Conservation (phyloP, 2,329 filamentous ascomycete genomes). For the Neofusicoccum ribis region DNA sequence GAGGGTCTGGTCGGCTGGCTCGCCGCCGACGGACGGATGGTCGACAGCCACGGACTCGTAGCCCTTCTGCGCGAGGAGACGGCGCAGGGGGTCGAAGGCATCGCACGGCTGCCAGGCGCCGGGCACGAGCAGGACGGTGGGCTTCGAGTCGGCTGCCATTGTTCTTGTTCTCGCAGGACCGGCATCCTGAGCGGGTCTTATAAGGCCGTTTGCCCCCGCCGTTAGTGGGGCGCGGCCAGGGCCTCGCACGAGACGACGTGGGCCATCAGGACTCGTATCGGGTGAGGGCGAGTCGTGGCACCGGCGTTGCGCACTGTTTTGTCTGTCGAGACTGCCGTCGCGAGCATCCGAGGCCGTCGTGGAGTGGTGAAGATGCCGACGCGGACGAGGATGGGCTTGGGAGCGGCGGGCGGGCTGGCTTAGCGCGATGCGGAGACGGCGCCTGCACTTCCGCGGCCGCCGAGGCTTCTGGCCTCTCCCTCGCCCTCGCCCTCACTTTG, state of each 20-base stretch:
- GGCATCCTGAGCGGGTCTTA: background rate
- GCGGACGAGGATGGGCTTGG: background rate
- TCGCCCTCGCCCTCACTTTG: too few relatives aligned
- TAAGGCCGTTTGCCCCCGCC: too few relatives aligned
- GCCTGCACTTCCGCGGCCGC: background rate
- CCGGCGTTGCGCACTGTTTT: background rate
- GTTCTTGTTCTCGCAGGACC: background rate
- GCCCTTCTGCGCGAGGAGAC: background rate
- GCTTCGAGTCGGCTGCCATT: background rate
- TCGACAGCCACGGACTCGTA: slow-evolving; percentile 12
- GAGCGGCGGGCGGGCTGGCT: background rate
- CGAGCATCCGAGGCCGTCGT: background rate
- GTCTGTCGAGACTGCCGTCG: background rate
- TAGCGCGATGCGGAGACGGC: background rate
- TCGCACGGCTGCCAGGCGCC: slow-evolving; percentile 12
- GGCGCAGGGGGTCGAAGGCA: slow-evolving; percentile 8
- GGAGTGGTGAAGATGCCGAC: background rate
- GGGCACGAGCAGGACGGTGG: slow-evolving; percentile 8
- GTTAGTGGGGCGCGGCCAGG: background rate
- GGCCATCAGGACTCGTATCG: background rate
- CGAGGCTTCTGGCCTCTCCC: too few relatives aligned
- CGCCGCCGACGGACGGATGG: slow-evolving; percentile 13
- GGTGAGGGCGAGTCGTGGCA: background rate
- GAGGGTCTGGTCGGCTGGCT: slow-evolving; percentile 4
- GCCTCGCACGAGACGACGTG: background rate